Percentiles rank a stretch among this genome's conserved stretches.
Evolutionary conservation across 2,329 filamentous ascomycete species (phyloP).

Genomic region (Talaromyces amestolkiae): DNA sequence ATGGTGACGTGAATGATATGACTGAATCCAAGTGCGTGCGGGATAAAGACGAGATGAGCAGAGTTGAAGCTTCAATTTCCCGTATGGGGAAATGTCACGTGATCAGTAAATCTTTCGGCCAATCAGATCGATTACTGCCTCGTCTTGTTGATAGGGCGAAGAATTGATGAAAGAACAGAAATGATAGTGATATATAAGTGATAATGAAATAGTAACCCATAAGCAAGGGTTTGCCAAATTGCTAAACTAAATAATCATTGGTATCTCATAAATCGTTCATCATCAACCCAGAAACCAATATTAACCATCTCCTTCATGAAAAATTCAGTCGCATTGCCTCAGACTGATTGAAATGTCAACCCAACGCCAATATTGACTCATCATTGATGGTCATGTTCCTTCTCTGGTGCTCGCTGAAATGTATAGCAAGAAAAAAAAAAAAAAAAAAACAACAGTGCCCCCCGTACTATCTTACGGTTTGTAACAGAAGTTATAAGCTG

Average conservation of each 20-base stretch:
- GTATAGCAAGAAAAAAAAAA: neutral
- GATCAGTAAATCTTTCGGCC: neutral
- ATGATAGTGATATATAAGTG: neutral
- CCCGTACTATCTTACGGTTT: neutral
- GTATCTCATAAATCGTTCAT: constrained; percentile 17
- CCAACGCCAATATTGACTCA: neutral
- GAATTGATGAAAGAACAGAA: neutral
- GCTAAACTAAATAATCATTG: constrained; percentile 11
- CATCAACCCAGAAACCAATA: neutral
- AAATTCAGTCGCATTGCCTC: neutral
- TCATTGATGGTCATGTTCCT: neutral
- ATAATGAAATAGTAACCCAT: neutral
- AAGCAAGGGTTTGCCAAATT: neutral
- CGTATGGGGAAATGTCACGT: constrained; percentile 1
- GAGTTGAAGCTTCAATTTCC: neutral
- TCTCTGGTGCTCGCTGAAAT: constrained; percentile 2
- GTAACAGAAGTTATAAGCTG: constrained; percentile 31
- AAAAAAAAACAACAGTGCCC: neutral
- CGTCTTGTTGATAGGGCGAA: neutral
- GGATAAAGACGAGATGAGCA: neutral
- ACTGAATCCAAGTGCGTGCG: neutral
- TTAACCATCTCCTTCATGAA: neutral
- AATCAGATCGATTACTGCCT: constrained; percentile 4
- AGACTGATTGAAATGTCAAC: neutral
- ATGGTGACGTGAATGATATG: neutral